Evolutionary conservation across 2,329 filamentous ascomycete genomes (phyloP).

Genomic region (Parastagonospora avenae): DNA sequence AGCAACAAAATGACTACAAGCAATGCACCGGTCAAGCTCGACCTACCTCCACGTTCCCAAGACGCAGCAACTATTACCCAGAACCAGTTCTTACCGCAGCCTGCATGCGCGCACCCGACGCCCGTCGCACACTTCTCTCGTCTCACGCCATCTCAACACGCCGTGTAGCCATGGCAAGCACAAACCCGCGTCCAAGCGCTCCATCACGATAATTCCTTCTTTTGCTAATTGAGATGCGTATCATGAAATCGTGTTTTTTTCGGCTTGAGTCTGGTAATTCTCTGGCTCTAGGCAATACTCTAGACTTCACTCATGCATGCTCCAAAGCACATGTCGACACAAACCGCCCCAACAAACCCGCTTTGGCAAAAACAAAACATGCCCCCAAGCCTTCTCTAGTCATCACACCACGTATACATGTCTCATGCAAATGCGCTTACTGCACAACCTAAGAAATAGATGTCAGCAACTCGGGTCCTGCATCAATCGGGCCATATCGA

Average conservation of each 20-base stretch:
- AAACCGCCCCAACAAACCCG: conserved; percentile 1
- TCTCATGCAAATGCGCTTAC: conserved; percentile 22
- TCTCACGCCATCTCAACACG: conserved; percentile 3
- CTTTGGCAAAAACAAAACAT: conserved; percentile 1
- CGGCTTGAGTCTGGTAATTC: not conserved
- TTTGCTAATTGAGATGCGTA: not conserved
- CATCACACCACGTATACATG: not conserved
- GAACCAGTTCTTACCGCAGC: too few relatives aligned
- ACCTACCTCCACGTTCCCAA: too few relatives aligned
- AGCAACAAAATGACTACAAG: too few relatives aligned
- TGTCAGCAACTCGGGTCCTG: conserved; percentile 21
- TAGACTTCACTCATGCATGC: not conserved
- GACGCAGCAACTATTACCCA: too few relatives aligned
- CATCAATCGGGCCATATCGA: conserved; percentile 28
- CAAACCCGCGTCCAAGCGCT: not conserved
- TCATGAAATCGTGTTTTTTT: not conserved
- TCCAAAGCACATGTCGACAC: not conserved
- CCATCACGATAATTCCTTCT: not conserved
- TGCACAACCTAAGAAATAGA: conserved; percentile 40
- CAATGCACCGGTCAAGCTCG: too few relatives aligned
- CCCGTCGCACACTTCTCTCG: conserved; percentile 2
- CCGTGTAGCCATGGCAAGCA: conserved; percentile 15
- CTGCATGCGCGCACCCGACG: conserved; percentile 5
- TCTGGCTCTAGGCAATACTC: not conserved
- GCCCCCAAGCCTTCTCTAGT: not conserved